A percentile compares a stretch with the other conserved stretches of the same genome.
These are phyloP conservation scores for Macadamia integrifolia DNA, from an alignment of 164 flowering plant species.

Conservation along the genomic window DNA sequence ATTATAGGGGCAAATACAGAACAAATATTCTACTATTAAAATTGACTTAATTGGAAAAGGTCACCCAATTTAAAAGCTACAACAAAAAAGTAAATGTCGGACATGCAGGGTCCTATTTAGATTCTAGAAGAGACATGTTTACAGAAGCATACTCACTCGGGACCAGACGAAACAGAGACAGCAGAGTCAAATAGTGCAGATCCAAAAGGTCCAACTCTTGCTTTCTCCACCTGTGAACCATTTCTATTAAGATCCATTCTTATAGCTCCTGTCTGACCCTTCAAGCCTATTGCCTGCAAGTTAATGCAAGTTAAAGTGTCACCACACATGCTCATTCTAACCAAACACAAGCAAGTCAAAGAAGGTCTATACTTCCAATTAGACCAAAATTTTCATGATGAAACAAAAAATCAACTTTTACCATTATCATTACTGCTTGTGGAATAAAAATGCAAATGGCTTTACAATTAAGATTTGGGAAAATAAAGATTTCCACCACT, in stretches of 20 bases:
- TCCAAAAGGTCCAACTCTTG: conserved; percentile 91
- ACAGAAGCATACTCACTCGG: conserved; percentile 58
- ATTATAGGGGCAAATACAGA: no score
- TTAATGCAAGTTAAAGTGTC: not conserved
- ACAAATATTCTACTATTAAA: no score
- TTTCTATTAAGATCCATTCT: conserved; percentile 66
- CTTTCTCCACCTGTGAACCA: conserved; percentile 56
- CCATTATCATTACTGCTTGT: not conserved
- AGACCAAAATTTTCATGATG: not conserved
- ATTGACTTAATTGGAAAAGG: no score
- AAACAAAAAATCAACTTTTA: not conserved
- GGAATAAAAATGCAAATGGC: no score
- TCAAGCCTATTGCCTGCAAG: conserved; percentile 51
- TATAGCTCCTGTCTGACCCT: conserved; percentile 31
- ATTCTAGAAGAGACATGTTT: conserved; percentile 4
- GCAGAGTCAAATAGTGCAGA: conserved; percentile 83
- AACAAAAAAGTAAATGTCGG: not conserved
- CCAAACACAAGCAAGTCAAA: not conserved
- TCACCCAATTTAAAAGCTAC: no score
- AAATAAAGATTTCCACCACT: no score
- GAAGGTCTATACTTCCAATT: not conserved
- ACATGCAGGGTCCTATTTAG: no score
- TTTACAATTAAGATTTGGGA: no score
- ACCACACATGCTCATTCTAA: not conserved
- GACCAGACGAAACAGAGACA: conserved; percentile 65